phyloP scores from a whole-genome alignment of 352 stramenopile species.

The Phytophthora pisi region DNA sequence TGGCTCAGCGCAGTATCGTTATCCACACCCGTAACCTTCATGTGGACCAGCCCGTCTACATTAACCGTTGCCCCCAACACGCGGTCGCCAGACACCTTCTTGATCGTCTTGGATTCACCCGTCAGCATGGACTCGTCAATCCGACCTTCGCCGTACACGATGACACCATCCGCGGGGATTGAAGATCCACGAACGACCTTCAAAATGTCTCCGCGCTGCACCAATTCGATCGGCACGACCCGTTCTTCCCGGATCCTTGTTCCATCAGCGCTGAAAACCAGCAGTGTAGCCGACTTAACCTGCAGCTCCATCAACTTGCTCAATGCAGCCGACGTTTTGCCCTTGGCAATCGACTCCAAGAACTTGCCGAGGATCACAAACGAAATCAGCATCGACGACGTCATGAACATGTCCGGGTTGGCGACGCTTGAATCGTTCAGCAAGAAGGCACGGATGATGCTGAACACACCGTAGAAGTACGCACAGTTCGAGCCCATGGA shows the following conservation, averaged over 20 bases:
- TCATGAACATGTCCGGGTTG: constrained; percentile 96
- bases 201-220: constrained; percentile 93
- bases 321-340: constrained; percentile 94
- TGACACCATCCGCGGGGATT: constrained; percentile 93
- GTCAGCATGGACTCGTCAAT: constrained; percentile 96
- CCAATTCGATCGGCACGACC: constrained; percentile 81
- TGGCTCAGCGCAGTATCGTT: constrained; percentile 95
- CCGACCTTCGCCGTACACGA: constrained; percentile 90
- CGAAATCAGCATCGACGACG: constrained; percentile 96
- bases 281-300: constrained; percentile 93
- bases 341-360: constrained; percentile 94
- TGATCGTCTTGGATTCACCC: constrained; percentile 94
- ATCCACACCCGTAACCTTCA: constrained; percentile 93
- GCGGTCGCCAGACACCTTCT: constrained; percentile 88
- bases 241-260: constrained; percentile 71
- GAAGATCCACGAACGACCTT: constrained; percentile 93
- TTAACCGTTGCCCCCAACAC: constrained; percentile 94
- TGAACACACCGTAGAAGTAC: constrained; percentile 96
- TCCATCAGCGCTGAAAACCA: constrained; percentile 80
- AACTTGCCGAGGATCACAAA: constrained; percentile 99
- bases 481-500: constrained; percentile 96
- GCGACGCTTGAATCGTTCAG: constrained; percentile 71
- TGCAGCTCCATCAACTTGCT: constrained; percentile 96
- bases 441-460: constrained; percentile 74
- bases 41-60: constrained; percentile 90